phyloP scores from a whole-genome alignment of 148 eudicot genomes.

The Amaranthus palmeri region DNA sequence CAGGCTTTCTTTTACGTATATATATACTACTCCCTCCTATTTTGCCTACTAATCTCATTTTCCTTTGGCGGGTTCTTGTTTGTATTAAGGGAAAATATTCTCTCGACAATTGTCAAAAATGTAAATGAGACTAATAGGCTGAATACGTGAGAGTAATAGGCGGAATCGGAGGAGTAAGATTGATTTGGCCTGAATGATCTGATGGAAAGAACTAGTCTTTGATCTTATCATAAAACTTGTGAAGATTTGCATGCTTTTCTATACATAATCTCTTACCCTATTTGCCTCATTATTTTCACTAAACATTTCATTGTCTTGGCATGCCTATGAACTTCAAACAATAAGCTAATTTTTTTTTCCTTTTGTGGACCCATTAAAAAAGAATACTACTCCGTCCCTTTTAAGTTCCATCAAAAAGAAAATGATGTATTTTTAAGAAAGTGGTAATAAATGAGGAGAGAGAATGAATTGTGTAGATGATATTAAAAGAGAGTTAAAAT shows the following conservation, averaged over 20 bases:
- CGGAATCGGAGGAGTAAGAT: neutral
- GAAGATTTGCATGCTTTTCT: neutral
- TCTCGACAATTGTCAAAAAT: too few relatives aligned
- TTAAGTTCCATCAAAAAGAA: too few relatives aligned
- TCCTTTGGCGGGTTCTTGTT: too few relatives aligned
- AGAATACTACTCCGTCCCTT: too few relatives aligned
- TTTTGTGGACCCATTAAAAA: neutral
- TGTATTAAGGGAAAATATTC: too few relatives aligned
- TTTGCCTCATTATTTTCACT: neutral
- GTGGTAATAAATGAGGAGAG: too few relatives aligned
- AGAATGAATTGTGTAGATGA: too few relatives aligned
- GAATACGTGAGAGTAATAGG: too few relatives aligned
- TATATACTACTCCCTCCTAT: neutral
- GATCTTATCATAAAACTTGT: neutral
- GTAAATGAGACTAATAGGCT: too few relatives aligned
- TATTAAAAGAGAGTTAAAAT: too few relatives aligned
- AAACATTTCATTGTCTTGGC: neutral
- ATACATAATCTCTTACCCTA: neutral
- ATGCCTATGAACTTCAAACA: neutral
- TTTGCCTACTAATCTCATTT: too few relatives aligned
- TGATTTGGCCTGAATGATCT: conserved; percentile 29
- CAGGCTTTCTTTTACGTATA: conserved; percentile 25
- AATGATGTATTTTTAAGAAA: too few relatives aligned
- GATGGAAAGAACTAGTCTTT: conserved; percentile 15
- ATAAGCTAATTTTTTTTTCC: neutral